Base-by-base conservation (phyloP, 768 basidiomycete species). In the Guyanaporus albipodus region DNA sequence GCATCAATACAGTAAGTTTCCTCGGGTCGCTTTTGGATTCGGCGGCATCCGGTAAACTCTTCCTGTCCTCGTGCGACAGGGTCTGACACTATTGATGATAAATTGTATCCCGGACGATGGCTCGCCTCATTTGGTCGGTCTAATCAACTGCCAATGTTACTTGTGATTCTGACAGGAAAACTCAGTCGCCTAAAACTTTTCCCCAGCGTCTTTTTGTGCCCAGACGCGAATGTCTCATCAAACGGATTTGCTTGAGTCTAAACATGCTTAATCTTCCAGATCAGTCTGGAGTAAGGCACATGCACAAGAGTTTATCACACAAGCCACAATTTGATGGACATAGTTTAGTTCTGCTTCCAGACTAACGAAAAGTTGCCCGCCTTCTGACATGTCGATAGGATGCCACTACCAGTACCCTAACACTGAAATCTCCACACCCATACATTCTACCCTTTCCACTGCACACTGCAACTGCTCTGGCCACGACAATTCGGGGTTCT, bases 391-490 rank as follows among this genome's bases (percentile, higher is more conserved):
- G 6, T 31, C 14, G 8, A 49, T 11, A 29, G 26, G 19, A 31
- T 42, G 6, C 15, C n/a, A 12, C 35, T 64, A 80, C 82, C 82
- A 83, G 15, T 68, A 52, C 19, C 82, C 82, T 29, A 79, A 60
- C 10, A 78, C 23, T 44, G 57, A 56, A 15, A 68, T 71, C 36
- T 70, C 58, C 2, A 67, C 65, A 17, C 74, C 73, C 39, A 50
- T 52, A 23, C 55, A 47, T 42, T 52, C 56, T 10, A 77, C 54
- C 26, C 67, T 66, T 24, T 65, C 52, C 7, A 74, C 58, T 18
- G 65, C 69, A 28, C 59, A 55, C 23, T 68, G 63, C 18, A 80
- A 54, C 17, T 65, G 60, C 40, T 52, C 49, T 28, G 54, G 52
- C 74, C 75, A 74, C 5, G 56, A 21, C 21, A 32, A 38, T 27